A percentile compares a stretch with the other conserved stretches of the same genome.
phyloP scores from a whole-genome alignment of 1,284 basidiomycete species.

The Xerocomus nothofagi region DNA sequence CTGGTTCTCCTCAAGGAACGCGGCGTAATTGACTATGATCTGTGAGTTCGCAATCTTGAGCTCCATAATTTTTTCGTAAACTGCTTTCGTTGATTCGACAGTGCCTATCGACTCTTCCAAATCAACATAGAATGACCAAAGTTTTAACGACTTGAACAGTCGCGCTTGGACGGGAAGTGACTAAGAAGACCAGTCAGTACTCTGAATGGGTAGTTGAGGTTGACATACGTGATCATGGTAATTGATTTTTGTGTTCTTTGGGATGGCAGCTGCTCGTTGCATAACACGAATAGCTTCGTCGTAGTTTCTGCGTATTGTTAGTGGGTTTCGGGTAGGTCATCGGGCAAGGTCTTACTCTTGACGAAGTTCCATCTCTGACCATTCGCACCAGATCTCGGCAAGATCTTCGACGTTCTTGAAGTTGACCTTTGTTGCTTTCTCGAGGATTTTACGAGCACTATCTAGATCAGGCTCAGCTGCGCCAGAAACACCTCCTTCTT shows the following conservation, averaged over 20 bases:
- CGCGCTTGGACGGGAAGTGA: slow-evolving; percentile 84
- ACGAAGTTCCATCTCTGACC: slow-evolving; percentile 97
- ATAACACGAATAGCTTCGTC: slow-evolving; percentile 93
- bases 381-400: slow-evolving; percentile 98
- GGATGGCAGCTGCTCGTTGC: slow-evolving; percentile 91
- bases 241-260: slow-evolving; percentile 87
- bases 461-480: slow-evolving; percentile 81
- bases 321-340: slow-evolving; percentile 4
- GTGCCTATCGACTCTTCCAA: slow-evolving; percentile 96
- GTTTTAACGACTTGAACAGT: slow-evolving; percentile 95
- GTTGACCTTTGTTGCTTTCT: slow-evolving; percentile 88
- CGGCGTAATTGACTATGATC: slow-evolving; percentile 95
- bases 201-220: neutral
- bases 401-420: slow-evolving; percentile 97
- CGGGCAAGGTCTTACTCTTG: slow-evolving; percentile 70
- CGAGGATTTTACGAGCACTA: slow-evolving; percentile 88
- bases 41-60: slow-evolving; percentile 99
- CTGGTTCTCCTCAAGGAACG: slow-evolving; percentile 95
- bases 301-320: slow-evolving; percentile 69
- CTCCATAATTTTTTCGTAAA: slow-evolving; percentile 97
- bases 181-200: slow-evolving; percentile 40
- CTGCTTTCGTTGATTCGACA: slow-evolving; percentile 88
- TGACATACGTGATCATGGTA: slow-evolving; percentile 91
- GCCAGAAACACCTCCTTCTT: slow-evolving; percentile 84
- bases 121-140: slow-evolving; percentile 99